phyloP scores from a whole-genome alignment of 75 land plant genomes.

The Ceratopteris richardii region DNA sequence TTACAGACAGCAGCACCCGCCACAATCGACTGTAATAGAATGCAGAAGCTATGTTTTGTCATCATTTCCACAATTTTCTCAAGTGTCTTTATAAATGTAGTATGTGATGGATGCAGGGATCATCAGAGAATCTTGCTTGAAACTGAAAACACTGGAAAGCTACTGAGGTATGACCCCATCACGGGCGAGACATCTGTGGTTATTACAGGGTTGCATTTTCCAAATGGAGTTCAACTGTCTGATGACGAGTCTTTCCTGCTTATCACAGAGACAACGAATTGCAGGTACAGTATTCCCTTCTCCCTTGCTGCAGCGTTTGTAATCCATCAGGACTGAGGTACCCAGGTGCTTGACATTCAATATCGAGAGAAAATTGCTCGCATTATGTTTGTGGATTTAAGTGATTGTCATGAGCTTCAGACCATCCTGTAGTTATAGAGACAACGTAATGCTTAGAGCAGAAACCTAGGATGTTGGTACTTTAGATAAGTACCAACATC shows the following conservation, averaged over 20 bases:
- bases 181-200: constrained; percentile 47
- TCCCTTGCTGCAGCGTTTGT: too few species aligned
- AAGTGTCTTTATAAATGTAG: background rate
- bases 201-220: constrained; percentile 47
- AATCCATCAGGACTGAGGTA: too few species aligned
- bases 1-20: constrained; percentile 70
- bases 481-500: background rate
- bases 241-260: constrained; percentile 50
- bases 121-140: constrained; percentile 58
- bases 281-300: too few species aligned
- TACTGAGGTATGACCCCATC: constrained; percentile 61
- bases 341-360: too few species aligned
- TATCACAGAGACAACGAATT: constrained; percentile 64
- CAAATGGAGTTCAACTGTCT: constrained; percentile 70
- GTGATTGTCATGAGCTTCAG: too few species aligned
- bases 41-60: background rate
- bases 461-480: too few species aligned
- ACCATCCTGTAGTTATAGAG: too few species aligned
- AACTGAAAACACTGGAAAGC: constrained; percentile 67
- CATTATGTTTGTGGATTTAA: too few species aligned
- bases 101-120: constrained; percentile 22
- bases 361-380: too few species aligned
- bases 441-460: too few species aligned
- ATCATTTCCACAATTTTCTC: background rate
- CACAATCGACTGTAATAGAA: constrained; percentile 42